Evolutionary conservation across 2,329 filamentous ascomycete species (phyloP), one percentile per base, ranked within the genome.

Genomic region (Colletotrichum sojae): DNA sequence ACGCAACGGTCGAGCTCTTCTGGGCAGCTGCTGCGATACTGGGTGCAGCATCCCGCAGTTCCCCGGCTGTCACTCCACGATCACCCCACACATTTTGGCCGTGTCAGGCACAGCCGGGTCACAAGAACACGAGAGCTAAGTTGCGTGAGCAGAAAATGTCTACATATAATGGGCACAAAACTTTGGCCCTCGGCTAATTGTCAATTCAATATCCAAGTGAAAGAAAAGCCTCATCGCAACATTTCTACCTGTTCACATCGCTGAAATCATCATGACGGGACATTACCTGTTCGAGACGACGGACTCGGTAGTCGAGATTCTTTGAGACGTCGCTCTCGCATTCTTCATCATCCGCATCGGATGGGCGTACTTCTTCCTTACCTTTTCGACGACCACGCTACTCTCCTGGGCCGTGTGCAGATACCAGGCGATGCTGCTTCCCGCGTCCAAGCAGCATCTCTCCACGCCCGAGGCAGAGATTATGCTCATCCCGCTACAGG

Each of bases 291-390:
- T 80, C 62, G 73, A 78, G 51, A 78, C 78, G 6, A 76, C 74
- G 20, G 75, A 79, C 62, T 76, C 77, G 6, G 75, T 80, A 40
- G 75, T 82, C 59, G 78, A 80, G 46, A 58, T 81, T 57, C 74
- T 82, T 62, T 82, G 79, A 79, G 77, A 81, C 71, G 71, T 81
- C 18, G 76, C 78, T 48, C 73, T 82, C 13, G 74, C 75, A 43
- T 74, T 79, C 63, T 81, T 80, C 73, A 72, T 79, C 71, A 45
- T 79, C 57, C 74, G 77, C 58, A 73, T 79, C 49, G 76, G 75
- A 27, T 71, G 77, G 53, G 66, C 74, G 57, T 80, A 82, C 67
- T 76, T 78, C 58, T 12, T 71, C 18, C 73, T 79, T 60, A 73
- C 72, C 25, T 74, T 78, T 59, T 16, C 69, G 27, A 73, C 76